Conservation (phyloP, 306 rosid genomes). For the Albizia julibrissin region DNA sequence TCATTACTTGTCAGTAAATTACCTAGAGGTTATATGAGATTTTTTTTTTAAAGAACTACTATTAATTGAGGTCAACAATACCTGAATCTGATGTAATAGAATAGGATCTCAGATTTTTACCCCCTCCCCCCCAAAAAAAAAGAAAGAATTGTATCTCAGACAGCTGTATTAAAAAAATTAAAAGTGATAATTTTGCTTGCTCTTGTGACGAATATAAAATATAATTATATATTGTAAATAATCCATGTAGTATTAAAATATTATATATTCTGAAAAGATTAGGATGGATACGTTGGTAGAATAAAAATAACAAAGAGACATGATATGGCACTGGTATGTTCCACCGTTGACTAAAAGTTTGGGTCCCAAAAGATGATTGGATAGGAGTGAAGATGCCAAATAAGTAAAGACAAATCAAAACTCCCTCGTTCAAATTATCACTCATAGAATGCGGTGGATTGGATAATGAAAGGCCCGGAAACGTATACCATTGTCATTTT, state of each 20-base stretch:
- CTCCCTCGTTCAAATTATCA: background rate
- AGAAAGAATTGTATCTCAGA: no score
- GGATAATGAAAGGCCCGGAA: background rate
- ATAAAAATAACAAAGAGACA: no score
- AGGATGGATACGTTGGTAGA: background rate
- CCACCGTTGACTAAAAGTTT: background rate
- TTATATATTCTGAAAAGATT: no score
- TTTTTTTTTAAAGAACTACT: no score
- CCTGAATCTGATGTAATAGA: background rate
- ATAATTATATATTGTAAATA: no score
- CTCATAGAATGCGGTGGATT: background rate
- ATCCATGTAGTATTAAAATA: background rate
- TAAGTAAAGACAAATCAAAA: background rate
- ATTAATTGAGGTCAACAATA: background rate
- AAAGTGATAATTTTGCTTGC: no score
- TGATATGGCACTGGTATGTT: background rate
- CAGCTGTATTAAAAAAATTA: background rate
- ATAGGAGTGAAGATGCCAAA: background rate
- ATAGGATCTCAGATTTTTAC: no score
- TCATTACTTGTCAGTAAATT: background rate
- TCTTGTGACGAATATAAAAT: background rate
- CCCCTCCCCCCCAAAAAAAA: no score
- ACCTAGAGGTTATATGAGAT: background rate
- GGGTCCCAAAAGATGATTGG: background rate
- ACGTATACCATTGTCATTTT: no score